Conservation (phyloP, 371 early-diverging fungal genomes). For the Rhizopus microsporus region DNA sequence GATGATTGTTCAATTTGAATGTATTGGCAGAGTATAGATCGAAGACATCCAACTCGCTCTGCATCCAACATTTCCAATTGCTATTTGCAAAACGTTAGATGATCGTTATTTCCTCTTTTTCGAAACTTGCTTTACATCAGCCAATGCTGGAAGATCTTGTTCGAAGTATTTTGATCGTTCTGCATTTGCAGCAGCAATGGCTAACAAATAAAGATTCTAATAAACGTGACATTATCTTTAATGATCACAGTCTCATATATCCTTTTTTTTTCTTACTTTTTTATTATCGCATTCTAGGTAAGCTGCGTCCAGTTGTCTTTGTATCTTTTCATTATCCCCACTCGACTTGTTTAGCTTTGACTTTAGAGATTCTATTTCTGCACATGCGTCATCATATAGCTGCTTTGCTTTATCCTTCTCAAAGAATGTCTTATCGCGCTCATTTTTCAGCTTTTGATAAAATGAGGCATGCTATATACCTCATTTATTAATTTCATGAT, state of each 20-base stretch:
- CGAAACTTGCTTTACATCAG: constrained; percentile 50
- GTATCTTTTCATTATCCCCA: constrained; percentile 52
- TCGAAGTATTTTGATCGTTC: constrained; percentile 62
- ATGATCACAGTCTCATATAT: background rate
- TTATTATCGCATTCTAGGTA: constrained; percentile 76
- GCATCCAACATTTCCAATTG: constrained; percentile 63
- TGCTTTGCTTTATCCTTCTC: constrained; percentile 76
- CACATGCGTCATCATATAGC: constrained; percentile 72
- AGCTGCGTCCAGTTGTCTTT: constrained; percentile 63
- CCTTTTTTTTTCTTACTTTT: constrained; percentile 55
- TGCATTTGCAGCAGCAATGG: constrained; percentile 63
- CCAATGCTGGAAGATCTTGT: constrained; percentile 59
- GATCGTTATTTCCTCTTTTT: background rate
- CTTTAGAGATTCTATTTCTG: constrained; percentile 59
- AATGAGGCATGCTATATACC: constrained; percentile 65
- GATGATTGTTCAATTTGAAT: constrained; percentile 49
- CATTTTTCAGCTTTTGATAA: constrained; percentile 61
- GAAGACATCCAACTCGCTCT: constrained; percentile 52
- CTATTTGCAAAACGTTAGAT: constrained; percentile 31
- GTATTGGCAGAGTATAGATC: constrained; percentile 49
- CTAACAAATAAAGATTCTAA: constrained; percentile 66
- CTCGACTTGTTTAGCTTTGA: constrained; percentile 33
- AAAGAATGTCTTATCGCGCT: constrained; percentile 63
- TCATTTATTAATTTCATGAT: background rate
- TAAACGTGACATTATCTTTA: background rate